Percentiles rank a stretch among this genome's conserved stretches.
Conservation (phyloP, 176 grass and related monocot species). For the Zizania latifolia region DNA sequence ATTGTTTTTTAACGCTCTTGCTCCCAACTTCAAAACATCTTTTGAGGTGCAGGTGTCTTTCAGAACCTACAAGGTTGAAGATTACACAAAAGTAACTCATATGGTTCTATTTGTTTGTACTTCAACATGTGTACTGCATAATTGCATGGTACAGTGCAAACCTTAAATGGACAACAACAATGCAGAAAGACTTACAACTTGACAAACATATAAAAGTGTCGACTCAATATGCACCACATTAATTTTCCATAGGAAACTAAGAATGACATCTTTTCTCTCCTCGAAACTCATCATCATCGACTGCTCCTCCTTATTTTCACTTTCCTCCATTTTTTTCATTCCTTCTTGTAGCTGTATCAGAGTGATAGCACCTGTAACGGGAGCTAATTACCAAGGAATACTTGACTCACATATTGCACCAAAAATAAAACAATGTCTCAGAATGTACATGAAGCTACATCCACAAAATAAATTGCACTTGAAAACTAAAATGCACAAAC, state of each 20-base stretch:
- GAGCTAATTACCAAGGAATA: too few species aligned
- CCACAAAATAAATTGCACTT: neutral
- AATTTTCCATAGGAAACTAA: conserved; percentile 85
- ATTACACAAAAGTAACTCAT: too few species aligned
- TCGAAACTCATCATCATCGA: conserved; percentile 56
- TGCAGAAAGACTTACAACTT: conserved; percentile 48
- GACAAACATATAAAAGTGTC: conserved; percentile 71
- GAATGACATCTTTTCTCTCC: conserved; percentile 83
- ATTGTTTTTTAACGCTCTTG: conserved; percentile 82
- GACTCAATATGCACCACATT: conserved; percentile 93
- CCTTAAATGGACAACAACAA: neutral
- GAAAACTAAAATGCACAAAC: neutral
- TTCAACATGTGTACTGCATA: too few species aligned
- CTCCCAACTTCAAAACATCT: conserved; percentile 25
- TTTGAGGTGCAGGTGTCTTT: too few species aligned
- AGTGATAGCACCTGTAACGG: too few species aligned
- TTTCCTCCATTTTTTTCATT: conserved; percentile 65
- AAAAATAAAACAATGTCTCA: neutral
- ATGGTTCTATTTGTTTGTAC: too few species aligned
- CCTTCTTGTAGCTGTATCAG: conserved; percentile 46
- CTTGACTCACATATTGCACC: too few species aligned
- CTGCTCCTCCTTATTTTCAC: conserved; percentile 56
- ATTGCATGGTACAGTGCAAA: neutral
- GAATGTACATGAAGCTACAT: conserved; percentile 71
- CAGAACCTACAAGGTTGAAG: too few species aligned